Percentiles rank a stretch among this genome's conserved stretches.
phyloP scores from a whole-genome alignment of 768 basidiomycete species.

The Pisolithus sp. region DNA sequence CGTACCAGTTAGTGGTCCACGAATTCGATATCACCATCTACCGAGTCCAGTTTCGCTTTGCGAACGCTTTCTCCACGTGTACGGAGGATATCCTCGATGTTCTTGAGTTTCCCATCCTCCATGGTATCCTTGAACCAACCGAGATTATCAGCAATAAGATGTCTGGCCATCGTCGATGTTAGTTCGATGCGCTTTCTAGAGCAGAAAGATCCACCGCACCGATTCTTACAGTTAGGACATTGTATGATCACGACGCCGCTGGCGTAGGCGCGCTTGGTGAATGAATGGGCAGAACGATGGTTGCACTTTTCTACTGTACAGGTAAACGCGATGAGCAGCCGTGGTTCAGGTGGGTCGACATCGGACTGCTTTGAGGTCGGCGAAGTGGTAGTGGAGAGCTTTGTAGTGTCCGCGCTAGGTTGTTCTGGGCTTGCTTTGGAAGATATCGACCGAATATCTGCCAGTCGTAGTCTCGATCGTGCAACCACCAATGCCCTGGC shows the following conservation, averaged over 20 bases:
- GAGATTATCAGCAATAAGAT: constrained; percentile 84
- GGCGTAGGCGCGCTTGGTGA: constrained; percentile 79
- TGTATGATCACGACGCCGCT: constrained; percentile 85
- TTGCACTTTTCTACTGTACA: constrained; percentile 73
- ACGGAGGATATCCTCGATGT: constrained; percentile 76
- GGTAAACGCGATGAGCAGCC: constrained; percentile 75
- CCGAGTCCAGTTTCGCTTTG: constrained; percentile 39
- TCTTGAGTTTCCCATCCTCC: constrained; percentile 62
- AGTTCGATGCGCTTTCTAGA: neutral
- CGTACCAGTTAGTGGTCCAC: constrained; percentile 16
- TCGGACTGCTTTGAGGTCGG: constrained; percentile 12
- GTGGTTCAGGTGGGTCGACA: constrained; percentile 46
- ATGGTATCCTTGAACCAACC: constrained; percentile 90
- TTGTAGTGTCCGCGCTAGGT: constrained; percentile 10
- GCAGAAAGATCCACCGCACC: constrained; percentile 41
- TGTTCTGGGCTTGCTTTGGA: constrained; percentile 5
- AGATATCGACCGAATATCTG: constrained; percentile 17
- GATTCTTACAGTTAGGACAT: constrained; percentile 85
- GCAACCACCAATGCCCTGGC: constrained; percentile 29
- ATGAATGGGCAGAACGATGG: constrained; percentile 81
- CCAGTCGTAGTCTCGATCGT: constrained; percentile 32
- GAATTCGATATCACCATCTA: constrained; percentile 51
- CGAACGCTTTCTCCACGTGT: constrained; percentile 74
- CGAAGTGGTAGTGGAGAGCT: constrained; percentile 7
- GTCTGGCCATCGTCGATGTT: constrained; percentile 44